Percentiles rank a stretch among this genome's conserved stretches.
Evolutionary conservation across 306 rosid genomes (phyloP).

Genomic region (Vigna reflexopilosa): DNA sequence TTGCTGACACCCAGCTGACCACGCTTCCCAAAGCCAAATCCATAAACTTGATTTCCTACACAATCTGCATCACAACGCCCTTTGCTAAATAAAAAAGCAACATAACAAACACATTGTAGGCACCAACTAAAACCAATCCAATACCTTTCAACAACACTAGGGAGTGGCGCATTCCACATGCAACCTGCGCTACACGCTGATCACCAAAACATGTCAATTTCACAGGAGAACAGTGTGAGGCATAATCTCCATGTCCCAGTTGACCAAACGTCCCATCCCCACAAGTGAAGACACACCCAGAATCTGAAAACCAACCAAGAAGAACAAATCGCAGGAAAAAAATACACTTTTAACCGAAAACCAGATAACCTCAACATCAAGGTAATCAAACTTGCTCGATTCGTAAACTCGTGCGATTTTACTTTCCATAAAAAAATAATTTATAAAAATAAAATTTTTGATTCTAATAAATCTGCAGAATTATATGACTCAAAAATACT

Average conservation of each 20-base stretch:
- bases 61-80: constrained; percentile 54
- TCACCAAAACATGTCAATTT: constrained; percentile 63
- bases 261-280: constrained; percentile 97
- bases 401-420: too few relatives aligned
- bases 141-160: constrained; percentile 82
- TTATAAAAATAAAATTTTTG: too few relatives aligned
- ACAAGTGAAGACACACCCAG: constrained; percentile 72
- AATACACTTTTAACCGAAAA: background rate
- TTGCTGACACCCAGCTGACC: constrained; percentile 83
- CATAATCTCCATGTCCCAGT: constrained; percentile 88
- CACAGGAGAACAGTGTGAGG: constrained; percentile 62
- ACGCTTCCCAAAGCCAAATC: constrained; percentile 90
- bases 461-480: too few relatives aligned
- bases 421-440: too few relatives aligned
- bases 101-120: constrained; percentile 2
- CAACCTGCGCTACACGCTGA: constrained; percentile 64
- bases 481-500: too few relatives aligned
- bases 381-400: too few relatives aligned
- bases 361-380: background rate
- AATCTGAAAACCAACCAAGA: constrained; percentile 53
- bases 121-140: constrained; percentile 23
- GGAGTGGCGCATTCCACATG: constrained; percentile 96
- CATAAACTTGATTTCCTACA: constrained; percentile 62
- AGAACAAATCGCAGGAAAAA: background rate
- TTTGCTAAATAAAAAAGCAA: background rate